A percentile compares a stretch with the other conserved stretches of the same genome.
phyloP scores from a whole-genome alignment of 345 rosid species.

The Camelina hispida region DNA sequence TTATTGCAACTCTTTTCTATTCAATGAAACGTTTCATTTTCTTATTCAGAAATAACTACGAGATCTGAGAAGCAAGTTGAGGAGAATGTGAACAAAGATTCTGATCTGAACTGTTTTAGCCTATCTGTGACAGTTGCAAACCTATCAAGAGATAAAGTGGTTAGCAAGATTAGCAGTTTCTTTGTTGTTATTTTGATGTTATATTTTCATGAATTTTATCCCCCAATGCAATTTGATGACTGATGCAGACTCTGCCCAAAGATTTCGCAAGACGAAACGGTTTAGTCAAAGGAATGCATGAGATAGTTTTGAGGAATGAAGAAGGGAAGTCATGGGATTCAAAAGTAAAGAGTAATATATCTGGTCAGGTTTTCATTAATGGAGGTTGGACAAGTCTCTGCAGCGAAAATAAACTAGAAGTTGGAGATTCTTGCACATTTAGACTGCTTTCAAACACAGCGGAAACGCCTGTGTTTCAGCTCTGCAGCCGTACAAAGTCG shows the following conservation, averaged over 20 bases:
- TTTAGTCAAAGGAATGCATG: conserved; percentile 3
- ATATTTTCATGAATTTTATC: background rate
- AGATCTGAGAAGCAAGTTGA: background rate
- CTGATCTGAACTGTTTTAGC: conserved; percentile 7
- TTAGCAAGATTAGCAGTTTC: conserved; percentile 6
- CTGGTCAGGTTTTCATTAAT: background rate
- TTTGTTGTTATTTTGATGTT: background rate
- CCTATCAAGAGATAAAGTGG: background rate
- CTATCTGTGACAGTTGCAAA: conserved; percentile 15
- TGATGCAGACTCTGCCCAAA: conserved; percentile 32
- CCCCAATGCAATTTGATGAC: background rate
- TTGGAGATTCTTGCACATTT: conserved; percentile 26
- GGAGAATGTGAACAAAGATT: background rate
- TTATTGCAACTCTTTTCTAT: conserved; percentile 6
- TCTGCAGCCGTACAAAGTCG: background rate
- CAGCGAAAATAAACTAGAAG: conserved; percentile 4
- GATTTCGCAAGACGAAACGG: conserved; percentile 22
- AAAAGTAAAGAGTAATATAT: background rate
- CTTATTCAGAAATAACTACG: background rate
- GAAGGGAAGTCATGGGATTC: conserved; percentile 34
- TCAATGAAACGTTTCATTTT: background rate
- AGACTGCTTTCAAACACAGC: background rate
- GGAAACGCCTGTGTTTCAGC: conserved; percentile 6
- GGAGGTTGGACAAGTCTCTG: conserved; percentile 35
- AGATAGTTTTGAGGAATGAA: conserved; percentile 36